Base-by-base conservation (phyloP, 768 basidiomycete species). In the Rubroboletus satanas region DNA sequence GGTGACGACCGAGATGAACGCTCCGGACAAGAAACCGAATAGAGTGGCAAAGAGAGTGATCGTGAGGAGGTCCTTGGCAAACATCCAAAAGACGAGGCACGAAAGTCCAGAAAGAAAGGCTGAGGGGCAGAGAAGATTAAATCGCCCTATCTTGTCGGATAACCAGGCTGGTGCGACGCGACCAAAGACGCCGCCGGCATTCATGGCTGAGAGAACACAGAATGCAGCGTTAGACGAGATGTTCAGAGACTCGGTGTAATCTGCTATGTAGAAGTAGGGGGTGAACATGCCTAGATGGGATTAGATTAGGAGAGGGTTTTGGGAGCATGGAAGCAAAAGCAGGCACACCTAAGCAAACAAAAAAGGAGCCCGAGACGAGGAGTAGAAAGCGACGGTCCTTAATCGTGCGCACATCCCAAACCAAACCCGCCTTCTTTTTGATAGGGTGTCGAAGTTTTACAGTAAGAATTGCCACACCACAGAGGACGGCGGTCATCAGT, bases 201-300 rank as follows among this genome's bases (percentile, higher is more conserved):
- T 89, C 76, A 90, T 77, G 42, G 83, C 76, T 0, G 87, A 81
- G 18, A 88, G 76, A 7, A 85, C 76, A 59, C 77, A 78, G 70
- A 84, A 82, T 0, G 80, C 74, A 28, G 69, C 71, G 41, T 70
- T 51, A 7, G 75, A 49, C 3, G 76, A 56, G 37, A 80, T 68
- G 45, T 62, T 45, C 64, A 69, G 53, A 41, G 75, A 76, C 51
- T 74, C 72, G 18, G 84, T 73, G 66, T 83, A 87, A 47, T 80
- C 77, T 21, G 81, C 79, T 50, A 90, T 81, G 72, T 83, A 90
- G 65, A 87, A 85, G 66, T 81, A 84, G 7, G 87, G 87, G 23
- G 82, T 83, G 70, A 87, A 89, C 5, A 88, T 71, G 28, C 86
- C 87, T 88, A 60, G 14, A 33, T 43, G 52, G 41, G 48, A 23